These are phyloP conservation scores for Cornus suecica DNA, from an alignment of 148 eudicot species.

Conservation along the genomic window DNA sequence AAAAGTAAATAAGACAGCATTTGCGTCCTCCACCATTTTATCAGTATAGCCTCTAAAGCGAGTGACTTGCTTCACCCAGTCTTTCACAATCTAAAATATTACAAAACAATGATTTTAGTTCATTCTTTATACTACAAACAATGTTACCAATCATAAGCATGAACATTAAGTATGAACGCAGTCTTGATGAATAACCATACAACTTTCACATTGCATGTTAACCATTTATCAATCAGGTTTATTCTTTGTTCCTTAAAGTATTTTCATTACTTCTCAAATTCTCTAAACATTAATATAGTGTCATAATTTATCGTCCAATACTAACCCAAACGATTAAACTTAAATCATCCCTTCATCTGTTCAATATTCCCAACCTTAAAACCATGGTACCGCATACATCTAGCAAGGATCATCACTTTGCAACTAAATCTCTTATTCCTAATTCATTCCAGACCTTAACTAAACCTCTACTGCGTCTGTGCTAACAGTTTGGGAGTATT, in stretches of 20 bases:
- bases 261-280: neutral
- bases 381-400: neutral
- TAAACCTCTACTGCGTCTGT: neutral
- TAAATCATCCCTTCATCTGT: neutral
- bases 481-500: neutral
- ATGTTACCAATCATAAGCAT: neutral
- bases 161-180: neutral
- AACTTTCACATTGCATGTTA: neutral
- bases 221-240: neutral
- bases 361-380: neutral
- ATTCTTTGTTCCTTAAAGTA: neutral
- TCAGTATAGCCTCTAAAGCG: conserved; percentile 68
- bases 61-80: conserved; percentile 76
- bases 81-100: conserved; percentile 51
- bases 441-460: neutral
- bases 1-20: conserved; percentile 70
- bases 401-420: neutral
- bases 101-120: neutral
- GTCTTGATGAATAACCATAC: neutral
- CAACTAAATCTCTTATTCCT: neutral
- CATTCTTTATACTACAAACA: neutral
- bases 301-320: neutral
- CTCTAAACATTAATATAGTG: neutral
- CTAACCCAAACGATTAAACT: neutral
- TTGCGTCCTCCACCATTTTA: conserved; percentile 76